These are phyloP conservation scores for Wolfiporia cocos DNA, from an alignment of 1,284 basidiomycete species.

Conservation along the genomic window DNA sequence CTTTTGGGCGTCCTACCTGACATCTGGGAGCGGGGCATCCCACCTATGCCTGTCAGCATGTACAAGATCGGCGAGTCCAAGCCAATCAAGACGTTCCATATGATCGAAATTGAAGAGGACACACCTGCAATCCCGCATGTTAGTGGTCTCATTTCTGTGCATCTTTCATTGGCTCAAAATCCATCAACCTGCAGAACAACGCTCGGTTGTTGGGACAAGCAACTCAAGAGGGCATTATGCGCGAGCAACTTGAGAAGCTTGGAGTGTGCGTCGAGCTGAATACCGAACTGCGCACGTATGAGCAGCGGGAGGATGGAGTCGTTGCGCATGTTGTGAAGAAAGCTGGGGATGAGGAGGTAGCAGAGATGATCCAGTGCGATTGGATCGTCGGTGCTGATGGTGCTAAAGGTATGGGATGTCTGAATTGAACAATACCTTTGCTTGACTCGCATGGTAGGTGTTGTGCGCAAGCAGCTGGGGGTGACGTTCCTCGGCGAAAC, in stretches of 20 bases:
- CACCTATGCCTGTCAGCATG: slow-evolving; percentile 2
- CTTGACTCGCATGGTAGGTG: slow-evolving; percentile 11
- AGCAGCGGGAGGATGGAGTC: slow-evolving; percentile 21
- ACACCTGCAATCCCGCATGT: slow-evolving; percentile 9
- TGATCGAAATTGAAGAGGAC: slow-evolving; percentile 5
- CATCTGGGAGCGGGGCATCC: background rate
- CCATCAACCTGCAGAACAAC: background rate
- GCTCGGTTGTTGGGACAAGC: slow-evolving; percentile 22
- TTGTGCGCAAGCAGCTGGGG: slow-evolving; percentile 21
- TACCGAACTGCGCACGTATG: slow-evolving; percentile 21
- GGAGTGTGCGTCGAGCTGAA: slow-evolving; percentile 24
- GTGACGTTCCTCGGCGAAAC: slow-evolving; percentile 26
- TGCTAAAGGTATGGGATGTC: slow-evolving; percentile 21
- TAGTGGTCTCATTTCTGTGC: slow-evolving; percentile 18
- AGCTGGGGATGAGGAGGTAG: slow-evolving; percentile 2
- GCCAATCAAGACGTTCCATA: slow-evolving; percentile 4
- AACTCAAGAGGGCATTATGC: slow-evolving; percentile 23
- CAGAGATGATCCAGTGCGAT: slow-evolving; percentile 11
- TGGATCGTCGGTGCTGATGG: slow-evolving; percentile 34
- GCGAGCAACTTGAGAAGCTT: slow-evolving; percentile 21
- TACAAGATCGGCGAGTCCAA: slow-evolving; percentile 15
- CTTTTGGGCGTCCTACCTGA: slow-evolving; percentile 15
- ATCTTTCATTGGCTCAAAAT: background rate
- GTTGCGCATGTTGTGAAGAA: slow-evolving; percentile 9
- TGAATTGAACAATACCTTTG: background rate